phyloP scores from a whole-genome alignment of 208 protist genomes.

The Leishmania mexicana region DNA sequence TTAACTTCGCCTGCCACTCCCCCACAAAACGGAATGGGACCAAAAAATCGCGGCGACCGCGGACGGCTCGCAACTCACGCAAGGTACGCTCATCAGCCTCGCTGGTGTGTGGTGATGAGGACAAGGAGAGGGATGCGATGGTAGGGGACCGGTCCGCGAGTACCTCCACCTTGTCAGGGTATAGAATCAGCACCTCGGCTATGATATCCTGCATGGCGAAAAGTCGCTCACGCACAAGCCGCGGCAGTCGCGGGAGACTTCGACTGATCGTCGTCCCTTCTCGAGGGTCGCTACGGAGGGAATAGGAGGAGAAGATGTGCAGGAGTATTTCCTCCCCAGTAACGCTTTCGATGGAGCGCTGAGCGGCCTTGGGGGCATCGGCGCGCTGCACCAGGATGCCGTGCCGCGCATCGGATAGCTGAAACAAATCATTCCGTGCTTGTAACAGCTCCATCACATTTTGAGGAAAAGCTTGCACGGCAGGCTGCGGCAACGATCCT shows the following conservation, averaged over 20 bases:
- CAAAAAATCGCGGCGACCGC: slow-evolving; percentile 50
- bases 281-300: slow-evolving; percentile 51
- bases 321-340: slow-evolving; percentile 76
- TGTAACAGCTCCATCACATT: slow-evolving; percentile 30
- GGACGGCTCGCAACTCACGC: slow-evolving; percentile 30
- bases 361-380: slow-evolving; percentile 37
- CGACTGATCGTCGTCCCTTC: slow-evolving; percentile 65
- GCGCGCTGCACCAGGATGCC: slow-evolving; percentile 72
- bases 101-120: neutral
- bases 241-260: slow-evolving; percentile 46
- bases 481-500: slow-evolving; percentile 22
- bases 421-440: slow-evolving; percentile 27
- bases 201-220: slow-evolving; percentile 60
- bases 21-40: slow-evolving; percentile 84
- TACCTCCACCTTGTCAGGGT: slow-evolving; percentile 79
- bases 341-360: slow-evolving; percentile 30
- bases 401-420: slow-evolving; percentile 25
- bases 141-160: slow-evolving; percentile 5
- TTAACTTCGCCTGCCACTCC: slow-evolving; percentile 61
- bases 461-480: slow-evolving; percentile 30
- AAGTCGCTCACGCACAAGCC: slow-evolving; percentile 38
- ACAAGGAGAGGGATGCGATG: neutral
- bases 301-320: slow-evolving; percentile 61
- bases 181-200: slow-evolving; percentile 52
- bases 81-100: slow-evolving; percentile 5